Evolutionary conservation across 352 stramenopile genomes (phyloP).

Genomic region (Phytophthora syringae): DNA sequence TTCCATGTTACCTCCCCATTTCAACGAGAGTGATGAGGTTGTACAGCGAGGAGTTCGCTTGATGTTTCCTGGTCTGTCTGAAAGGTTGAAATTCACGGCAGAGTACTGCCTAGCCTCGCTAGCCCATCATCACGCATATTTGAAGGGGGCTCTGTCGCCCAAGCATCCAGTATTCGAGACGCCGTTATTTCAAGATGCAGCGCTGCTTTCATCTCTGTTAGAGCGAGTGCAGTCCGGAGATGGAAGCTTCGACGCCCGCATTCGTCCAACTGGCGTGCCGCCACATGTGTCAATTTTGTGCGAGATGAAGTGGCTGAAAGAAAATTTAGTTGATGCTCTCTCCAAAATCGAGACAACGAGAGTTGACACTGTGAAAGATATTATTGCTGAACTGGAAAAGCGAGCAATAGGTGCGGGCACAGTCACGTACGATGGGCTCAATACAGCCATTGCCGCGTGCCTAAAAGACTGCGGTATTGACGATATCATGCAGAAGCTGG

Average conservation of each 20-base stretch:
- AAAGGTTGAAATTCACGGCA: constrained; percentile 7
- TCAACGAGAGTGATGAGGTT: not conserved
- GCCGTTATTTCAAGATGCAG: not conserved
- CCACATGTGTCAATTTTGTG: constrained; percentile 14
- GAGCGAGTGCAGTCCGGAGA: not conserved
- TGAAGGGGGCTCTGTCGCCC: not conserved
- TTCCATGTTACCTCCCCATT: constrained; percentile 18
- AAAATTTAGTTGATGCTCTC: not conserved
- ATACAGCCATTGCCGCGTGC: not conserved
- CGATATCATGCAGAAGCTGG: constrained; percentile 2
- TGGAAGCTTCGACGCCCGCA: not conserved
- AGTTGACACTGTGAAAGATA: constrained; percentile 5
- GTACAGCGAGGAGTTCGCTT: not conserved
- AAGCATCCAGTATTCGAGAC: constrained; percentile 1
- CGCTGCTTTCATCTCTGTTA: not conserved
- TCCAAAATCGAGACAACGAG: constrained; percentile 1
- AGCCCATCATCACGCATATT: not conserved
- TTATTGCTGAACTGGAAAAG: constrained; percentile 10
- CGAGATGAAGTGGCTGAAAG: constrained; percentile 12
- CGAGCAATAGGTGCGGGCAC: constrained; percentile 18
- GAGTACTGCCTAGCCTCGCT: constrained; percentile 15
- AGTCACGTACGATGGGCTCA: constrained; percentile 5
- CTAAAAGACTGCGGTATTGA: not conserved
- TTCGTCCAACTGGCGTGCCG: constrained; percentile 7
- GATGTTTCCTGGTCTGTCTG: constrained; percentile 10